These are phyloP conservation scores for Forsythia suspensa DNA, from an alignment of 257 asterid species.

Conservation along the genomic window DNA sequence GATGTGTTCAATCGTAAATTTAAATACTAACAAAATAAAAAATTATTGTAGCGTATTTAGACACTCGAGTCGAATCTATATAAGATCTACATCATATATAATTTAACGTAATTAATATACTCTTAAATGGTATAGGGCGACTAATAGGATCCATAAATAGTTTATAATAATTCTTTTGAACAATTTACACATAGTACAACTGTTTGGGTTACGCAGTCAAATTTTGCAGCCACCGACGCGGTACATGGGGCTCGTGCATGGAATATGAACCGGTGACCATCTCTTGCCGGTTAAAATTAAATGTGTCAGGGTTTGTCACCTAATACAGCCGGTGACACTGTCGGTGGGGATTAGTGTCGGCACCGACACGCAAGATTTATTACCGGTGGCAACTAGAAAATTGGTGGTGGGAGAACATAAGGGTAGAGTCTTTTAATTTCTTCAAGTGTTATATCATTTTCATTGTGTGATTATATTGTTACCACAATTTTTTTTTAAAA, in stretches of 20 bases:
- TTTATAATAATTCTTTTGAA: no score
- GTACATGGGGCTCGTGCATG: slow-evolving; percentile 3
- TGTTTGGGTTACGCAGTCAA: slow-evolving; percentile 11
- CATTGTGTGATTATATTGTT: no score
- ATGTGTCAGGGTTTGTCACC: slow-evolving; percentile 21
- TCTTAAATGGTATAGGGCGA: no score
- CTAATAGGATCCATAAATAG: no score
- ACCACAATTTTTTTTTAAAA: no score
- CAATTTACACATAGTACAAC: no score
- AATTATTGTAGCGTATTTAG: no score
- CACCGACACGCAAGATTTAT: slow-evolving; percentile 36
- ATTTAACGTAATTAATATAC: no score
- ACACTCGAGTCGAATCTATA: no score
- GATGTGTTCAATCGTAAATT: no score
- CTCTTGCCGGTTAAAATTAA: slow-evolving; percentile 27
- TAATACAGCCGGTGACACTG: slow-evolving; percentile 32
- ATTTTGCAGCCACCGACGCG: slow-evolving; percentile 45
- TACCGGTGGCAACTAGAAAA: slow-evolving; percentile 25
- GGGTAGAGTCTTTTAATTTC: background rate
- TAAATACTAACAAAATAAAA: no score
- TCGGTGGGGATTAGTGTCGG: slow-evolving; percentile 38
- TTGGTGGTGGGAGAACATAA: background rate
- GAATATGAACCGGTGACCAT: background rate
- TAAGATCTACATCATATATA: no score
- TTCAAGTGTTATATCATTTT: background rate